Evolutionary conservation across 768 basidiomycete species (phyloP).

Genomic region (Lactifluus subvellereus): DNA sequence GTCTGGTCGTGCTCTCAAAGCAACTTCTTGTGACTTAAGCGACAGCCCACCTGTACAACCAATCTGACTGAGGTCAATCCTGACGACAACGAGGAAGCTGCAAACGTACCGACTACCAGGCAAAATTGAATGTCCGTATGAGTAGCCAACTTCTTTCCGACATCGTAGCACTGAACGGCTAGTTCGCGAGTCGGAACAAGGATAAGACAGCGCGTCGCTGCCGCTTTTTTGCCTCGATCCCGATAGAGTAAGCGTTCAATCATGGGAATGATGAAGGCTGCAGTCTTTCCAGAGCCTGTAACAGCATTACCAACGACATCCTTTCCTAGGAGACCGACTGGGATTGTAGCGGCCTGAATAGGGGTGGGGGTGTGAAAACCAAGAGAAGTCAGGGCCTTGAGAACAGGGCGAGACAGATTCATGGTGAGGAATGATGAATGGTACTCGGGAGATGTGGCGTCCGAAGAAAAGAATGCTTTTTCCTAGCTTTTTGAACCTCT

Average conservation of each 20-base stretch:
- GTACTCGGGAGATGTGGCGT: slow-evolving; percentile 39
- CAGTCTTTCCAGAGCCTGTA: slow-evolving; percentile 98
- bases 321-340: slow-evolving; percentile 88
- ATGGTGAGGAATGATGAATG: slow-evolving; percentile 83
- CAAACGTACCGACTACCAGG: slow-evolving; percentile 72
- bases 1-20: slow-evolving; percentile 83
- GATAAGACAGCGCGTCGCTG: slow-evolving; percentile 84
- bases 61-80: slow-evolving; percentile 16
- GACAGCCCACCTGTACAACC: slow-evolving; percentile 73
- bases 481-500: slow-evolving; percentile 57
- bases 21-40: slow-evolving; percentile 83
- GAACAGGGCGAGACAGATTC: slow-evolving; percentile 91
- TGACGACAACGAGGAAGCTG: slow-evolving; percentile 2
- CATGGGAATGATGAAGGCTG: slow-evolving; percentile 93
- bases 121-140: slow-evolving; percentile 90
- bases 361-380: slow-evolving; percentile 85
- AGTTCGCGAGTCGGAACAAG: slow-evolving; percentile 94
- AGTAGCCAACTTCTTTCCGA: slow-evolving; percentile 75
- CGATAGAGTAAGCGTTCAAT: slow-evolving; percentile 89
- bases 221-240: slow-evolving; percentile 81
- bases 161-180: slow-evolving; percentile 93
- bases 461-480: slow-evolving; percentile 84
- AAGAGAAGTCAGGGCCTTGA: slow-evolving; percentile 83
- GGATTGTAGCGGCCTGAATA: slow-evolving; percentile 91
- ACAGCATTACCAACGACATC: slow-evolving; percentile 95